Evolutionary conservation across 2,329 filamentous ascomycete species (phyloP), one percentile per base, ranked within the genome.

Genomic region (Daldinia sp.): DNA sequence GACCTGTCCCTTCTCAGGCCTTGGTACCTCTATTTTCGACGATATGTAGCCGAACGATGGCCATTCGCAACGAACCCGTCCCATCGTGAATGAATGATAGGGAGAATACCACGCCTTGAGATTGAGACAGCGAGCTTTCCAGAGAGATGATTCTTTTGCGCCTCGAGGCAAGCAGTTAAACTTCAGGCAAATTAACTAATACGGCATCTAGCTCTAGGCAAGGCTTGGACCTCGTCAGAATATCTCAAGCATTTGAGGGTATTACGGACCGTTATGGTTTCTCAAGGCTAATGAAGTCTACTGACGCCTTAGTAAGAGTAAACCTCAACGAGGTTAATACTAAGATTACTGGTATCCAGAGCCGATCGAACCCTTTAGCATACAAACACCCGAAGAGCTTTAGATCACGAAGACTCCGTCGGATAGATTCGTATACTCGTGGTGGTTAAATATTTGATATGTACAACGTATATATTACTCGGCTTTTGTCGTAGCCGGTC

Each of bases 401-500:
- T 7, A 19, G 7, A 3, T 51, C 1, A 25, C 10, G 10, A 32
- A 10, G 39, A 39, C 19, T 7, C 45, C 11, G 25, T 21, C 17
- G 37, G 4, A 51, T 53, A 19, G 8, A 23, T 37, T 56, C 34
- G 25, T 45, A 58, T 59, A 27, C 45, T 63, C 49, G 50, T 49
- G 34, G 34, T 51, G 19, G 13, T 29, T 49, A 43, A 17, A 19
- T 61, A 49, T 15, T 15, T 27, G 15, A 23, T 65, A 67, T 67
- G 53, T 67, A 62, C 58, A 59, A 49, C 19, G 41, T 50, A 53
- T n/a, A 58, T 66, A 63, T 63, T 63, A 63, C 15, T 49, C 21
- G 30, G 51, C 56, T 29, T 52, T 13, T 27, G 43, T 50, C 29
- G 29, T 32, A 23, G 35, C 51, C 19, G 51, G 17, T 34, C 27